Percentiles rank a stretch among this genome's conserved stretches.
phyloP scores from a whole-genome alignment of 2,329 filamentous ascomycete species.

The Trichoderma asperellum region DNA sequence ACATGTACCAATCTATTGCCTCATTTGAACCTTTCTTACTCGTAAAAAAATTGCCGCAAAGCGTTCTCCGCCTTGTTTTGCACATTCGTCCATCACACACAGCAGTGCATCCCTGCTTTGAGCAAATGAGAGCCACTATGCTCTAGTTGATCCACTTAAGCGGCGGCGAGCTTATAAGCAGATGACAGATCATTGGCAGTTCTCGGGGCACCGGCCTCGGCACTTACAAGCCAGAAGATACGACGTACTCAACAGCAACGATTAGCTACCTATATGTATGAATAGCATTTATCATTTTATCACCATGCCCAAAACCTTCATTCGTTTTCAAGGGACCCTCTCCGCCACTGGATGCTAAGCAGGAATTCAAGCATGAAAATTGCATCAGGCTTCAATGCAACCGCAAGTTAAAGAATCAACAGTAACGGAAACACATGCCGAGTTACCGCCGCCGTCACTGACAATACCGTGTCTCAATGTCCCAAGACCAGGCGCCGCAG shows the following conservation, averaged over 20 bases:
- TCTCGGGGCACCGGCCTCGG: background rate
- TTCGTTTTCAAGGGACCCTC: background rate
- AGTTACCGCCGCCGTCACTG: background rate
- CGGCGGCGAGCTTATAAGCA: background rate
- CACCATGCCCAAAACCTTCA: background rate
- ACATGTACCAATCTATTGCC: background rate
- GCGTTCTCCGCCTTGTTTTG: background rate
- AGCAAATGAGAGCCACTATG: background rate
- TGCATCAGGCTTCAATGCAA: background rate
- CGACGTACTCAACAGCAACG: background rate
- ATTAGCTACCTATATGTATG: background rate
- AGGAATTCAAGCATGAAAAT: background rate
- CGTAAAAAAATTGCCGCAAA: background rate
- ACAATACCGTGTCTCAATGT: background rate
- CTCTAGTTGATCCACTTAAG: background rate
- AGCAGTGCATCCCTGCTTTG: background rate
- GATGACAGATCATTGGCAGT: constrained; percentile 13
- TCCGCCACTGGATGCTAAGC: background rate
- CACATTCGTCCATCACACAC: background rate
- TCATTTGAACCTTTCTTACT: background rate
- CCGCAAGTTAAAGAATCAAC: background rate
- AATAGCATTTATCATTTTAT: background rate
- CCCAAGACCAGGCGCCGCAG: background rate
- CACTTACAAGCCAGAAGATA: background rate
- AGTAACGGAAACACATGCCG: background rate